Conservation (phyloP, 805 yeast species). For the Kluyveromyces lactis region DNA sequence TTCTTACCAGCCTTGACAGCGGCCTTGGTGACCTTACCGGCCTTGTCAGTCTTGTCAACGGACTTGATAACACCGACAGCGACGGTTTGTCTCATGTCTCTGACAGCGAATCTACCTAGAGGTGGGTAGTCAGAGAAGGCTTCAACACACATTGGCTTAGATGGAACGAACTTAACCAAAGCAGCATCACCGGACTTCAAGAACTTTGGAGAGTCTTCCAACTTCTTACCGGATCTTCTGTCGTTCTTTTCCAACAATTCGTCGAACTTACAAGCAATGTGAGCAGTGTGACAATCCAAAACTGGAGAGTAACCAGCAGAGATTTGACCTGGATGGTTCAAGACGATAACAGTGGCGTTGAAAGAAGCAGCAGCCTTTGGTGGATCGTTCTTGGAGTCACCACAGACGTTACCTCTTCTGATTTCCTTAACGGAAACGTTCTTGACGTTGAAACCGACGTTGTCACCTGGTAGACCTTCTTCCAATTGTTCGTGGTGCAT, state of each 20-base stretch:
- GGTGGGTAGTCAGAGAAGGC: conserved; percentile 93
- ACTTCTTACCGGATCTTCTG: conserved; percentile 87
- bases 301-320: conserved; percentile 89
- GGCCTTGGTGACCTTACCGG: conserved; percentile 96
- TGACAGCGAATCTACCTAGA: conserved; percentile 96
- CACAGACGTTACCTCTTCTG: conserved; percentile 89
- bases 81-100: conserved; percentile 99
- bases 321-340: conserved; percentile 90
- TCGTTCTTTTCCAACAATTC: conserved; percentile 76
- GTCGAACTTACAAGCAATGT: conserved; percentile 84
- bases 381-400: conserved; percentile 86
- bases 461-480: conserved; percentile 87
- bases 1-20: conserved; percentile 41
- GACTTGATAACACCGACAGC: conserved; percentile 99
- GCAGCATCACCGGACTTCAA: conserved; percentile 97
- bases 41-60: conserved; percentile 77
- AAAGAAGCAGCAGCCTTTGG: conserved; percentile 72
- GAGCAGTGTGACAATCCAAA: conserved; percentile 88
- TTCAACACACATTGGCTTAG: conserved; percentile 94
- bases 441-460: conserved; percentile 86
- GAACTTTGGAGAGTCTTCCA: conserved; percentile 86
- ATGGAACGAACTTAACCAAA: conserved; percentile 79
- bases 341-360: conserved; percentile 79
- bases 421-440: conserved; percentile 82
- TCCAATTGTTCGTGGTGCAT: conserved; percentile 78